Evolutionary conservation across 2,329 filamentous ascomycete species (phyloP), one percentile per base, ranked within the genome.

Genomic region (Calonectria hongkongensis): DNA sequence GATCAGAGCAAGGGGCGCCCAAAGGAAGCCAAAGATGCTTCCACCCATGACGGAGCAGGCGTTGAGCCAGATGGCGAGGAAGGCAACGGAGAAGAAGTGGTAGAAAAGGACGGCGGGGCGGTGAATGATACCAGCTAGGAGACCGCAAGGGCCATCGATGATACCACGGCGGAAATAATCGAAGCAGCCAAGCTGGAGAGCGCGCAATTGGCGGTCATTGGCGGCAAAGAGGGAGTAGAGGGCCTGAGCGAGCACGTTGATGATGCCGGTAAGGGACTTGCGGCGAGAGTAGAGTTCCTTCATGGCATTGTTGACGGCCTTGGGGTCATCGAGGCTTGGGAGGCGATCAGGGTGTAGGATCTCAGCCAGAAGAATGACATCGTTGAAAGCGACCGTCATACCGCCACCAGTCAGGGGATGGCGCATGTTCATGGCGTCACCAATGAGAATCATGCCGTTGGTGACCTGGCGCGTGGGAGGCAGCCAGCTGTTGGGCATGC

Each of bases 391-490:
- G 2, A 98, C 97, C 0, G 96, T 98, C 97, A 99, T 99, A 79
- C 97, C 97, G 76, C 97, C 97, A 66, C 97, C 97, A 0, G 97
- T 99, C 15, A 99, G 89, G 2, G 97, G 97, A 85, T 99, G 97
- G n/a, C 97, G 94, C 97, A 99, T 99, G 87, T 99, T 99, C 89
- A 98, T 93, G 16, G 97, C 96, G 83, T 99, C 97, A 72, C 97
- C 97, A 10, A 98, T 89, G 43, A 99, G 87, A 62, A 98, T 89
- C 73, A 98, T 90, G 81, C 94, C 94, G 56, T 84, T 84, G 54
- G 81, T 73, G 4, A 80, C 80, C 73, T 94, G 94, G 54, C 85
- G 86, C 0, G 92, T 90, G 0, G 97, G 92, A 6, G 97, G 96
- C 2, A 99, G 91, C 89, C 94, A 99, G 73, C 94, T 96, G 85